phyloP scores from a whole-genome alignment of 2,329 filamentous ascomycete genomes.

The Eutypella sp. region DNA sequence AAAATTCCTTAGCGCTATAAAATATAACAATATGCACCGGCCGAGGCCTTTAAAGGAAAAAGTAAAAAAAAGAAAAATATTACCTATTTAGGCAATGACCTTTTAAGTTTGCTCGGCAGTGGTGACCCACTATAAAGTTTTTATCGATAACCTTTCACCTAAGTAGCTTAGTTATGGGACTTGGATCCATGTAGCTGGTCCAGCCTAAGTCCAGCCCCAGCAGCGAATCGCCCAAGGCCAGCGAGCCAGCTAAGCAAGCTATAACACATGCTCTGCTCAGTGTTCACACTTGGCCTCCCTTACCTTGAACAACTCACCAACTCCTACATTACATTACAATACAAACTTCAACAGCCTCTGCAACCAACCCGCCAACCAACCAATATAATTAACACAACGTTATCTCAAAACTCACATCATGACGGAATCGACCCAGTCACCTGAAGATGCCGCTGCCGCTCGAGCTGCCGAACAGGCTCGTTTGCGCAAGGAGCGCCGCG shows the following conservation, averaged over 20 bases:
- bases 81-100: no score
- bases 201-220: no score
- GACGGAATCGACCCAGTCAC: conserved; percentile 21
- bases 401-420: conserved; percentile 9
- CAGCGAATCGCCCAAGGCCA: no score
- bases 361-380: neutral
- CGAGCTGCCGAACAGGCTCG: conserved; percentile 62
- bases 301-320: neutral
- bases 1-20: neutral
- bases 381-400: conserved; percentile 1
- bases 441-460: conserved; percentile 45
- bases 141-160: conserved; percentile 2
- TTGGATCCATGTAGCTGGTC: no score
- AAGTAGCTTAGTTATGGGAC: no score
- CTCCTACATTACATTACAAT: neutral
- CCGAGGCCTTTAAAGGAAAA: no score
- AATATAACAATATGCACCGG: no score
- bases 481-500: conserved; percentile 71
- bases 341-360: neutral
- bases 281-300: neutral
- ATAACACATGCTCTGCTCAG: neutral
- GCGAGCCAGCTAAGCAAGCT: no score
- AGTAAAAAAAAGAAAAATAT: no score
- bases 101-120: no score
- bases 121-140: neutral